Percentiles rank a stretch among this genome's conserved stretches.
Conservation (phyloP, 2,329 filamentous ascomycete genomes). For the Fusarium sp. region DNA sequence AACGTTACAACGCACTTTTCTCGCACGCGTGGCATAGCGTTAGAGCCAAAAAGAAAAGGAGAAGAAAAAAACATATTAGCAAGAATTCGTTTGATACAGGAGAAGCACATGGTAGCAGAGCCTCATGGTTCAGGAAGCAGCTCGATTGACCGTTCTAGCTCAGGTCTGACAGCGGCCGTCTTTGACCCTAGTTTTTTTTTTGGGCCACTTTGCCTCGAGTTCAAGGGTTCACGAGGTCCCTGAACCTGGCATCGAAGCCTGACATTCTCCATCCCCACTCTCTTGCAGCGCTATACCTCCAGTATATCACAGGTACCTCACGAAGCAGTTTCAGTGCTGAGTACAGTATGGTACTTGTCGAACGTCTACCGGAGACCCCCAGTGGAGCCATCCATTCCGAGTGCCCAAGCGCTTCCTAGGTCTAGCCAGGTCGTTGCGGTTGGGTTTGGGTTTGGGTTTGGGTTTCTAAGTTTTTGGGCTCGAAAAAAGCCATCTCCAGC, state of each 20-base stretch:
- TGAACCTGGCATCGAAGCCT: slow-evolving; percentile 31
- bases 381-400: slow-evolving; percentile 35
- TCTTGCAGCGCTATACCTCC: neutral
- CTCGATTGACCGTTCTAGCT: slow-evolving; percentile 29
- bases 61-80: too few species aligned
- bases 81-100: neutral
- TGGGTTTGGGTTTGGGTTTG: slow-evolving; percentile 25
- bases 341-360: neutral
- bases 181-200: slow-evolving; percentile 5
- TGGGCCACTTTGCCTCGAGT: slow-evolving; percentile 24
- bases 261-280: slow-evolving; percentile 29
- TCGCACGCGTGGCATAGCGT: neutral
- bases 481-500: slow-evolving; percentile 4
- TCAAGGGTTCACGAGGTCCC: slow-evolving; percentile 37
- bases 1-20: slow-evolving; percentile 28
- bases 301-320: slow-evolving; percentile 3
- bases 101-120: slow-evolving; percentile 33
- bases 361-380: neutral
- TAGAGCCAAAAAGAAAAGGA: neutral
- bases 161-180: slow-evolving; percentile 18
- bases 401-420: slow-evolving; percentile 4
- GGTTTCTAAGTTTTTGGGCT: slow-evolving; percentile 37
- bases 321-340: neutral
- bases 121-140: slow-evolving; percentile 43
- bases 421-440: slow-evolving; percentile 11